Base-by-base conservation (phyloP, 1,284 basidiomycete species). In the Lentinula novae-zelandiae region DNA sequence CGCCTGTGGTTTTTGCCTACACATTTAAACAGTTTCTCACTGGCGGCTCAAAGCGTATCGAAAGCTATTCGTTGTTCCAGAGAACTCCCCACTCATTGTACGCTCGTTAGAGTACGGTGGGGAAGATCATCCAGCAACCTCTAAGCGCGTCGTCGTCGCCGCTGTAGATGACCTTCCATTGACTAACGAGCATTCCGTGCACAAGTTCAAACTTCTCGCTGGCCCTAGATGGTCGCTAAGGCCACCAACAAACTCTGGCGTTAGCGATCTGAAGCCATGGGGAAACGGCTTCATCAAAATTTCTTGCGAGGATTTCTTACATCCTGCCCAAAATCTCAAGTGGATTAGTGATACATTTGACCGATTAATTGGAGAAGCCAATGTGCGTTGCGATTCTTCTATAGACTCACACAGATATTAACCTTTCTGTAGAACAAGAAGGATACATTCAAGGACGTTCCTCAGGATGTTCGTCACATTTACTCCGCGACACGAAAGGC, bases 231-330 rank as follows among this genome's bases (percentile, higher is more conserved):
- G 93, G 93, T 83, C 87, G 13, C 85, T 84, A 4, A 81, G 84
- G 31, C 83, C 86, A 33, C 91, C 92, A 2, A 74, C 78, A 27
- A 87, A 92, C 65, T 79, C 84, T 36, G 92, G 91, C 34, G 71
- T 80, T 20, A 64, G 75, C 76, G 72, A 74, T 66, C 34, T 72
- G 55, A 73, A 75, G 39, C 73, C 73, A 42, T 84, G 82, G 67
- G 81, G 78, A 61, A 82, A 92, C 60, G 93, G 93, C 8, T 95
- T 83, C 74, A 78, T 96, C 71, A 94, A 93, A 75, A 91, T 96
- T 62, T 83, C 90, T 1, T 92, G 90, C 70, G 94, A 95, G 67
- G 84, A 90, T 70, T 93, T 92, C 72, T 85, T 86, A 3, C 80
- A 84, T 66, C 81, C 86, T 1, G 79, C 84, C 27, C 88, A 91